phyloP scores from a whole-genome alignment of 108 stramenopile genomes.

The Skeletonema menzelii region DNA sequence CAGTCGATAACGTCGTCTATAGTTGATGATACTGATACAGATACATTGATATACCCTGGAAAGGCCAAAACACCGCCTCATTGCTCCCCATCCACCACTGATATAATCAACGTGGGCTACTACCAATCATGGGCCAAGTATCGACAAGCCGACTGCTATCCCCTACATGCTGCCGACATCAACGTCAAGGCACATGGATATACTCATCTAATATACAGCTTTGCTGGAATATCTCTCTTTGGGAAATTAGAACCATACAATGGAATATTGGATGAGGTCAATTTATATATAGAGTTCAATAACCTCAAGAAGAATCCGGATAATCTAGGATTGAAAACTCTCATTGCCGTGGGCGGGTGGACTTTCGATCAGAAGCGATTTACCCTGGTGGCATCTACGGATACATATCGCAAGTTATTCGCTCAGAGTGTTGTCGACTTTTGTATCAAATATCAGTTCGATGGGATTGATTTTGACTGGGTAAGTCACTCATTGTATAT shows the following conservation, averaged over 20 bases:
- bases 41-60: neutral
- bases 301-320: slow-evolving; percentile 11
- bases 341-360: slow-evolving; percentile 44
- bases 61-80: neutral
- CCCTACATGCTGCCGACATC: slow-evolving; percentile 4
- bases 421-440: slow-evolving; percentile 27
- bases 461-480: slow-evolving; percentile 50
- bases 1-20: neutral
- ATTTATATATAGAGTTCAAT: slow-evolving; percentile 28
- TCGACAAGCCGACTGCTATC: slow-evolving; percentile 12
- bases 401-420: slow-evolving; percentile 5
- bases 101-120: slow-evolving; percentile 31
- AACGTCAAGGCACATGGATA: slow-evolving; percentile 21
- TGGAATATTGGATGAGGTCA: slow-evolving; percentile 28
- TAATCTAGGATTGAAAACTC: slow-evolving; percentile 13
- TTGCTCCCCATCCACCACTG: neutral
- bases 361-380: slow-evolving; percentile 39
- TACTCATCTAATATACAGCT: slow-evolving; percentile 37
- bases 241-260: slow-evolving; percentile 33
- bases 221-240: slow-evolving; percentile 21
- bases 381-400: slow-evolving; percentile 5
- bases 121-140: slow-evolving; percentile 24
- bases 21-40: neutral
- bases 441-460: slow-evolving; percentile 14
- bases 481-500: no score